Percentiles rank a stretch among this genome's conserved stretches.
Conservation (phyloP, 1,139 yeast species). For the Yamadazyma dendronema region DNA sequence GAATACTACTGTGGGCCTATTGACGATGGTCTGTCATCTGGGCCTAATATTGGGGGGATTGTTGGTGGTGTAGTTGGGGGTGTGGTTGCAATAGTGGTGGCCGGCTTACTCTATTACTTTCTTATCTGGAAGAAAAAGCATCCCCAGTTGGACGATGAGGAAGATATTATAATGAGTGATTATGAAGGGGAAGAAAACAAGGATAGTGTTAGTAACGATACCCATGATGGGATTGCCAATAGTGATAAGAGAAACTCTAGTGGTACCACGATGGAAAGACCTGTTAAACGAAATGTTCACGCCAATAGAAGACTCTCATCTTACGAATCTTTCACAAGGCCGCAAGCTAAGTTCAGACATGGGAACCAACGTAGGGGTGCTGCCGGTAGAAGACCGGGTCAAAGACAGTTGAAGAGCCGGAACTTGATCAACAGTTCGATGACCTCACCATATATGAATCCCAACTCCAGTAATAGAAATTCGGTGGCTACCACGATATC, state of each 20-base stretch:
- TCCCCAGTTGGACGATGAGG: slow-evolving; percentile 25
- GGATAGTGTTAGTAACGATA: slow-evolving; percentile 15
- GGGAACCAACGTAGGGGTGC: slow-evolving; percentile 12
- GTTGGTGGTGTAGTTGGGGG: slow-evolving; percentile 67
- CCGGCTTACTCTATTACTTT: slow-evolving; percentile 33
- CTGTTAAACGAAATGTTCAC: slow-evolving; percentile 8
- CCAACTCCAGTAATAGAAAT: slow-evolving; percentile 32
- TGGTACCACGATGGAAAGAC: slow-evolving; percentile 8
- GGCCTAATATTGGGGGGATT: slow-evolving; percentile 50
- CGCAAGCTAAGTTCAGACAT: slow-evolving; percentile 22
- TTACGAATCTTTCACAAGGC: slow-evolving; percentile 46
- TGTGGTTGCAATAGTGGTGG: slow-evolving; percentile 32
- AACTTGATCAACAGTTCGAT: slow-evolving; percentile 9
- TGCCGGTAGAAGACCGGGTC: slow-evolving; percentile 12
- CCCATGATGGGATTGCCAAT: slow-evolving; percentile 4
- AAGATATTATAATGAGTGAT: slow-evolving; percentile 21
- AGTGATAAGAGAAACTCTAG: slow-evolving; percentile 1
- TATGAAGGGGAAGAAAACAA: slow-evolving; percentile 22
- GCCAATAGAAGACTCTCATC: slow-evolving; percentile 36
- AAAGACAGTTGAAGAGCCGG: slow-evolving; percentile 13
- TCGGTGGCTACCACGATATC: slow-evolving; percentile 60
- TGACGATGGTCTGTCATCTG: slow-evolving; percentile 9
- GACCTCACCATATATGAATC: slow-evolving; percentile 22
- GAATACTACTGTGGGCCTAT: slow-evolving; percentile 46
- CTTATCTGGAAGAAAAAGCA: slow-evolving; percentile 30